These are phyloP conservation scores for Ceratobasidium sp. DNA, from an alignment of 1,284 basidiomycete genomes.

Conservation along the genomic window DNA sequence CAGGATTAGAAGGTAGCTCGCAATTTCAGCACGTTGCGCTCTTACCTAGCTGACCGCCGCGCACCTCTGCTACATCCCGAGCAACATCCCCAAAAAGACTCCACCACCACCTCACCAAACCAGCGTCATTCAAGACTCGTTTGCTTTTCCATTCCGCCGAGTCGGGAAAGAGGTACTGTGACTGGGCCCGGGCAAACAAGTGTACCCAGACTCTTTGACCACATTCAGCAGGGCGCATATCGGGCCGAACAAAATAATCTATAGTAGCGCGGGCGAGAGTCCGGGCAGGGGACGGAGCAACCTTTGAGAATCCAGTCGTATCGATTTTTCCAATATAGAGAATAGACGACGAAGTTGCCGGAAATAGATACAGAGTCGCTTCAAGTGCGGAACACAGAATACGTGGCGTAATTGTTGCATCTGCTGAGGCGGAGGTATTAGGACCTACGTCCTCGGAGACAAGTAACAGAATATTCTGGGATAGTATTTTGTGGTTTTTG, in stretches of 20 bases:
- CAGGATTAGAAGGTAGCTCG: neutral
- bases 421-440: slow-evolving; percentile 43
- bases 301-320: slow-evolving; percentile 75
- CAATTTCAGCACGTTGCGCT: slow-evolving; percentile 42
- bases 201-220: slow-evolving; percentile 69
- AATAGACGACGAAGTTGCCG: slow-evolving; percentile 70
- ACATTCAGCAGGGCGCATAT: slow-evolving; percentile 59
- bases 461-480: slow-evolving; percentile 77
- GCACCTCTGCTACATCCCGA: slow-evolving; percentile 46
- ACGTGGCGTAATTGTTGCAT: slow-evolving; percentile 50
- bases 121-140: slow-evolving; percentile 75
- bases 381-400: slow-evolving; percentile 82
- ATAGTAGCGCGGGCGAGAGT: slow-evolving; percentile 73
- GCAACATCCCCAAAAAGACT: slow-evolving; percentile 67
- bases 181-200: slow-evolving; percentile 88
- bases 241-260: slow-evolving; percentile 68
- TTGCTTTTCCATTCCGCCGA: slow-evolving; percentile 78
- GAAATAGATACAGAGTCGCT: slow-evolving; percentile 77
- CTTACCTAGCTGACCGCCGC: slow-evolving; percentile 36
- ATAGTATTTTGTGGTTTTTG: slow-evolving; percentile 60
- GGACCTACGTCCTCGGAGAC: slow-evolving; percentile 60
- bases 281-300: slow-evolving; percentile 65
- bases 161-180: slow-evolving; percentile 93
- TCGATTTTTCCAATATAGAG: slow-evolving; percentile 95
- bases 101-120: slow-evolving; percentile 93